phyloP scores from a whole-genome alignment of 2,329 filamentous ascomycete species.

The Colletotrichum sp. region DNA sequence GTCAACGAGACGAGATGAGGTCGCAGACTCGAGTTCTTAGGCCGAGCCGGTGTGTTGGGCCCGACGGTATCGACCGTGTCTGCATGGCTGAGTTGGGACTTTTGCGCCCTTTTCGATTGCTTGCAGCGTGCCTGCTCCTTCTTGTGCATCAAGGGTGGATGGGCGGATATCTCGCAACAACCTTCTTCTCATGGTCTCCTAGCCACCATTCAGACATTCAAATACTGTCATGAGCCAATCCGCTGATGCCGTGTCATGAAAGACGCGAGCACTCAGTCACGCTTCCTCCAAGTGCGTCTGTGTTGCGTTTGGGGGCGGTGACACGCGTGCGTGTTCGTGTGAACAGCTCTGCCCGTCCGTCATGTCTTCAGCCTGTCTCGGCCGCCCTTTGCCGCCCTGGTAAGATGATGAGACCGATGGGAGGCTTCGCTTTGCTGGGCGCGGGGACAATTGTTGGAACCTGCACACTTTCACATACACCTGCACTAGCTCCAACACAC shows the following conservation, averaged over 20 bases:
- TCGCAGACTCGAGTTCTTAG: background rate
- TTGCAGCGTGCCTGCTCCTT: background rate
- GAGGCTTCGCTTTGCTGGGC: background rate
- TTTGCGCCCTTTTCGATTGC: conserved; percentile 1
- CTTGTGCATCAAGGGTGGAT: background rate
- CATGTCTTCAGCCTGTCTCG: background rate
- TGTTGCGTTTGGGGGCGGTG: background rate
- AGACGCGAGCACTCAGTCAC: conserved; percentile 4
- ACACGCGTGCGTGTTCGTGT: background rate
- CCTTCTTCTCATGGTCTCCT: background rate
- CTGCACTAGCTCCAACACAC: background rate
- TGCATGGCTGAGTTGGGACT: conserved; percentile 1
- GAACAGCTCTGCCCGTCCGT: conserved; percentile 8
- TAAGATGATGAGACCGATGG: background rate
- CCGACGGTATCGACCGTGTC: background rate
- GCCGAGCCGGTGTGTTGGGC: background rate
- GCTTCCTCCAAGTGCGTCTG: background rate
- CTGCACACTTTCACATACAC: background rate
- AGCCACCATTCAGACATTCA: background rate
- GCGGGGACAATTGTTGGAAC: background rate
- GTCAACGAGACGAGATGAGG: background rate
- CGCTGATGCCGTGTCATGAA: conserved; percentile 1
- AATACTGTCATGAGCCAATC: background rate
- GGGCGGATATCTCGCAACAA: conserved; percentile 6
- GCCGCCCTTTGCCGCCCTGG: conserved; percentile 10